Evolutionary conservation across 2,329 filamentous ascomycete genomes (phyloP).

Genomic region (Gaeumannomyces tritici): DNA sequence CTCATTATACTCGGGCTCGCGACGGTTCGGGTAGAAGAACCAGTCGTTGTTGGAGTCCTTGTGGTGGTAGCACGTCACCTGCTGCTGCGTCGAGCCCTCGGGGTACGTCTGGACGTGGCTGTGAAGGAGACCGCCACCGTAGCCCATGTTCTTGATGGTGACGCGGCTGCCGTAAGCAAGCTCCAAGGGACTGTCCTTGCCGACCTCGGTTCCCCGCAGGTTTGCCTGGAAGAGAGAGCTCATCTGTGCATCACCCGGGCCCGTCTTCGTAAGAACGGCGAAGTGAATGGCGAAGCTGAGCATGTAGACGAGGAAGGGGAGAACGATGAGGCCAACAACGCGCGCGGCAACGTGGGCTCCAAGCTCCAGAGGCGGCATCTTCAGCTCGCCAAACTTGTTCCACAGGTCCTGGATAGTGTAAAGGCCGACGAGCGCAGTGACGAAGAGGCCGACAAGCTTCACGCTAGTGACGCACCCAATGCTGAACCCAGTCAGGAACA

Average conservation of each 20-base stretch:
- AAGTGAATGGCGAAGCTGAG: slow-evolving; percentile 95
- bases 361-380: slow-evolving; percentile 67
- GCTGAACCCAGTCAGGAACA: slow-evolving; percentile 85
- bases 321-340: slow-evolving; percentile 75
- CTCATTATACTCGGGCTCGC: slow-evolving; percentile 61
- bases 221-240: slow-evolving; percentile 99
- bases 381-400: slow-evolving; percentile 93
- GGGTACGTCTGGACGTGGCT: slow-evolving; percentile 95
- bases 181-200: slow-evolving; percentile 88
- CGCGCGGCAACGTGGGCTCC: slow-evolving; percentile 72
- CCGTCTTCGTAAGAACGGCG: slow-evolving; percentile 82
- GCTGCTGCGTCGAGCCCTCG: slow-evolving; percentile 87
- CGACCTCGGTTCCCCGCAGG: slow-evolving; percentile 84
- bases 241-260: slow-evolving; percentile 99
- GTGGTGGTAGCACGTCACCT: slow-evolving; percentile 98
- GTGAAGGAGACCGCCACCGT: slow-evolving; percentile 90
- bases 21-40: slow-evolving; percentile 95
- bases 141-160: slow-evolving; percentile 98
- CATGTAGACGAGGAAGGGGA: slow-evolving; percentile 87
- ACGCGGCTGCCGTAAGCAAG: slow-evolving; percentile 80
- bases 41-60: slow-evolving; percentile 99
- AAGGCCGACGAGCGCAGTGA: slow-evolving; percentile 85
- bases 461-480: slow-evolving; percentile 98
- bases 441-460: slow-evolving; percentile 95
- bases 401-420: slow-evolving; percentile 96